phyloP scores from a whole-genome alignment of 257 asterid species.

The Gentiana macrophylla region DNA sequence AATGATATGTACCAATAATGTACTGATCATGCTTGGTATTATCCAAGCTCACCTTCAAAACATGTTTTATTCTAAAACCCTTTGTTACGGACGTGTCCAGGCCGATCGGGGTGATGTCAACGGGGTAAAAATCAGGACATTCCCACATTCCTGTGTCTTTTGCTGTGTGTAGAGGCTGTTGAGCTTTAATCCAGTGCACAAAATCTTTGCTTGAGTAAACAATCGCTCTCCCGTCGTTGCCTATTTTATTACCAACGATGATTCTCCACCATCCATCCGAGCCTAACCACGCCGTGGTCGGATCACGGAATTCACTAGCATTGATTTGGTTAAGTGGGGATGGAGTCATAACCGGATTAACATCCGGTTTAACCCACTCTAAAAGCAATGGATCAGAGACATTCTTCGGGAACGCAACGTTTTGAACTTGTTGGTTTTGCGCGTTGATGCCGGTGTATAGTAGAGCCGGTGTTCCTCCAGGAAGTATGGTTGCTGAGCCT shows the following conservation, averaged over 20 bases:
- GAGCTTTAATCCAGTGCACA: slow-evolving; percentile 9
- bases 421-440: slow-evolving; percentile 26
- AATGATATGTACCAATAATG: too few relatives aligned
- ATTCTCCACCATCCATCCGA: slow-evolving; percentile 13
- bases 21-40: too few relatives aligned
- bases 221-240: slow-evolving; percentile 4
- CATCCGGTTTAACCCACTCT: slow-evolving; percentile 28
- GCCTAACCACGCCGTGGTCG: slow-evolving; percentile 31
- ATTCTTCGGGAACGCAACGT: slow-evolving; percentile 23
- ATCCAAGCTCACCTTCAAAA: too few relatives aligned
- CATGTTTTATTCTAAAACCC: too few relatives aligned
- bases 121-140: neutral
- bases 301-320: slow-evolving; percentile 24
- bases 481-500: slow-evolving; percentile 28
- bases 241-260: slow-evolving; percentile 5
- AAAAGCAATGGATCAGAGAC: slow-evolving; percentile 27
- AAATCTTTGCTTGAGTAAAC: slow-evolving; percentile 18
- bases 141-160: slow-evolving; percentile 16
- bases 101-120: too few relatives aligned
- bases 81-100: too few relatives aligned
- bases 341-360: slow-evolving; percentile 24
- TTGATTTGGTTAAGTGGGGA: slow-evolving; percentile 2
- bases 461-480: slow-evolving; percentile 19
- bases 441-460: slow-evolving; percentile 27
- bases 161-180: slow-evolving; percentile 8